These are phyloP conservation scores for Artomyces pyxidatus DNA, from an alignment of 768 basidiomycete species.

Conservation along the genomic window DNA sequence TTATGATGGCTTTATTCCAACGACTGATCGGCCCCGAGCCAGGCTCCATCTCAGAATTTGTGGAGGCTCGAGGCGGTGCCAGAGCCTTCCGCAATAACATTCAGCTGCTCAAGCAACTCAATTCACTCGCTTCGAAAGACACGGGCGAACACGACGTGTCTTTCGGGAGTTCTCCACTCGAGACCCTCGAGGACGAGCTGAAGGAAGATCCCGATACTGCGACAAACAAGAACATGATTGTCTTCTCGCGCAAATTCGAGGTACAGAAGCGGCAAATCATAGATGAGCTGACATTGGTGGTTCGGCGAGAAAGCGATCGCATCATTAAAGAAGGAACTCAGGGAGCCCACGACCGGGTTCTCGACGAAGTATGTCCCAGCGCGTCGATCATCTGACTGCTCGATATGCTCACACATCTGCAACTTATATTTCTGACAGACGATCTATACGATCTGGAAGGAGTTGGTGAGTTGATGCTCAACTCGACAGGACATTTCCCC, in stretches of 20 bases:
- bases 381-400: neutral
- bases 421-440: no score
- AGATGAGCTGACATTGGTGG: conserved; percentile 4
- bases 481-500: neutral
- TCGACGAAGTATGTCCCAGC: conserved; percentile 14
- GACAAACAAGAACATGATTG: conserved; percentile 9
- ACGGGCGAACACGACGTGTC: no score
- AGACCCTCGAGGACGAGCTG: conserved; percentile 16
- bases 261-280: neutral
- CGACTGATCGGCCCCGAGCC: conserved; percentile 4
- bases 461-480: conserved; percentile 12
- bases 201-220: conserved; percentile 13
- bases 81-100: conserved; percentile 14
- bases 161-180: conserved; percentile 15
- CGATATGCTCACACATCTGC: neutral
- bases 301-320: conserved; percentile 7
- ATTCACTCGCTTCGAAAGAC: conserved; percentile 4
- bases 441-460: conserved; percentile 9
- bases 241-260: conserved; percentile 14
- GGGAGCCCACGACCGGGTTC: conserved; percentile 18
- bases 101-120: conserved; percentile 10
- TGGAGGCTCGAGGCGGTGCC: conserved; percentile 17
- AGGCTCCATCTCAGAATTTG: neutral
- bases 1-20: conserved; percentile 6
- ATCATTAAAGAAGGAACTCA: conserved; percentile 8